Percentiles rank a stretch among this genome's conserved stretches.
These are phyloP conservation scores for Citrus trifoliata DNA, from an alignment of 345 rosid species.

Conservation along the genomic window DNA sequence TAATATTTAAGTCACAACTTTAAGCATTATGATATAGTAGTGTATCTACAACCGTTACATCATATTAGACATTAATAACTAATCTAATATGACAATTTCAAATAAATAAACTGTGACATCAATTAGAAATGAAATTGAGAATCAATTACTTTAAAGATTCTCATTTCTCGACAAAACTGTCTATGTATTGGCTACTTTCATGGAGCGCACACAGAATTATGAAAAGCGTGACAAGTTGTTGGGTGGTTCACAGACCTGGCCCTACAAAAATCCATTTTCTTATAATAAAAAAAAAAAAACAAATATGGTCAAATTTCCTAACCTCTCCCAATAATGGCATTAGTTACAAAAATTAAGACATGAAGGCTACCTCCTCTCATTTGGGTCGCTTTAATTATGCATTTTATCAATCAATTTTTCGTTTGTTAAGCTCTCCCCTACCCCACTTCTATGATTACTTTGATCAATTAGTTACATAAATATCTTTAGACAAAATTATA, in stretches of 20 bases:
- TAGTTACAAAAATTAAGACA: slow-evolving; percentile 9
- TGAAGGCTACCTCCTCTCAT: slow-evolving; percentile 8
- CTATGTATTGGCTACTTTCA: too few relatives aligned
- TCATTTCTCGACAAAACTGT: too few relatives aligned
- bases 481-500: background rate
- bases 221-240: background rate
- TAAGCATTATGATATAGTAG: too few relatives aligned
- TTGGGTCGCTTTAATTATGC: slow-evolving; percentile 7
- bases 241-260: slow-evolving; percentile 7
- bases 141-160: too few relatives aligned
- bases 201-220: too few relatives aligned
- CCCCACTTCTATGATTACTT: background rate
- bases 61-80: too few relatives aligned
- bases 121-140: too few relatives aligned
- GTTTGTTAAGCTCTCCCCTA: too few relatives aligned
- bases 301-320: background rate
- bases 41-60: too few relatives aligned
- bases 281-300: background rate
- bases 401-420: background rate
- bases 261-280: background rate
- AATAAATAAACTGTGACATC: too few relatives aligned
- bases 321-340: slow-evolving; percentile 14
- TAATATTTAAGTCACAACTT: too few relatives aligned
- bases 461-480: background rate
- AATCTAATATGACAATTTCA: too few relatives aligned